Evolutionary conservation across 176 grass and related monocot genomes (phyloP), one percentile per base, ranked within the genome.

Genomic region (Carex scoparia): DNA sequence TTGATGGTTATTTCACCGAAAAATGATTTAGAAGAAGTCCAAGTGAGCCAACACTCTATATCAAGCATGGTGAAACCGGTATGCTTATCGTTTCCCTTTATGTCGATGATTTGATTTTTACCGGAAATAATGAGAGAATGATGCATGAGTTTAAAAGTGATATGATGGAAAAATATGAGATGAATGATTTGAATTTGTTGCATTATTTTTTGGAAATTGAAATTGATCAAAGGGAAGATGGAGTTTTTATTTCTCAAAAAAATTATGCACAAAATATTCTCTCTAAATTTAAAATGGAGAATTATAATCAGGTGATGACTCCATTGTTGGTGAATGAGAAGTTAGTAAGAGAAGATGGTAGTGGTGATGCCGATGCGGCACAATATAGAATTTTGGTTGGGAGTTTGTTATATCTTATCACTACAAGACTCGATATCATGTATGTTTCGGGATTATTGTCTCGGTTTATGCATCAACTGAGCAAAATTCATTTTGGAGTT

Each of bases 221-320:
- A 56, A 56, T 46, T 80, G 12, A 80, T 56, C 46, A 80, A 80
- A 28, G 0, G 14, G 3, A 19, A 13, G 51, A 80, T 48, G 18
- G 40, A 12, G 13, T 80, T 23, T 80, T 80, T 56, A 60, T 80
- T 80, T 80, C 46, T 80, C 68, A 46, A 38, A 40, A 33, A 15
- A 38, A 73, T 4, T 35, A 38, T 38, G 68, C 5, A 16, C 35
- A 73, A 61, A 61, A n/a, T 4, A 61, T 61, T n/a, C 16, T 61
- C 15, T 61, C 18, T 6, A 61, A 61, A 6, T 61, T 61, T 7
- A 15, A 35, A 3, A 73, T 73, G 68, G 5, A 46, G 4, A 35
- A 73, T 46, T 38, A 6, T 37, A 73, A 73, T 38, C 12, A 28
- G 31, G 31, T 35, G 15, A 46, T 7, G n/a, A 73, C 68, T 40